Conservation (phyloP, 2,329 filamentous ascomycete species). For the Fusarium newnesense region DNA sequence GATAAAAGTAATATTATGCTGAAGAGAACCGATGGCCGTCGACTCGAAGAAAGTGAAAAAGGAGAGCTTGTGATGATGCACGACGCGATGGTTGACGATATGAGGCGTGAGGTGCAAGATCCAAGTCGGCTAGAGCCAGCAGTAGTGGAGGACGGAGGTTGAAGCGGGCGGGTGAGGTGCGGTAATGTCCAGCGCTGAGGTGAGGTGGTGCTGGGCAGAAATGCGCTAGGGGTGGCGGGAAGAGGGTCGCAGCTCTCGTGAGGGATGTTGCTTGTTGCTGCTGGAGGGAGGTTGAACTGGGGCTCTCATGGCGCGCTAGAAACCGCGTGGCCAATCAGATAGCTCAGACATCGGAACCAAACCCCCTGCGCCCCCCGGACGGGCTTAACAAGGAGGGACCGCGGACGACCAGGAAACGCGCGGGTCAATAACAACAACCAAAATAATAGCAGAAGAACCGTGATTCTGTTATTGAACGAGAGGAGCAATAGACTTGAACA, state of each 20-base stretch:
- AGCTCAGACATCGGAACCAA: constrained; percentile 4
- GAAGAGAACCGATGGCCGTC: background rate
- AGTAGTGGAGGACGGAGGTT: constrained; percentile 33
- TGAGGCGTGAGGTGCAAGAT: constrained; percentile 37
- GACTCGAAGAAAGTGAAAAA: constrained; percentile 12
- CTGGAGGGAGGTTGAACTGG: constrained; percentile 45
- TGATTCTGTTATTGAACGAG: constrained; percentile 22
- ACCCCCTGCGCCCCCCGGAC: constrained; percentile 26
- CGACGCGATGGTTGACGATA: constrained; percentile 32
- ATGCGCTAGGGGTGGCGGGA: constrained; percentile 41
- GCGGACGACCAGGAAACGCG: constrained; percentile 46
- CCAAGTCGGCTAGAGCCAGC: constrained; percentile 31
- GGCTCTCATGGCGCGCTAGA: constrained; percentile 39
- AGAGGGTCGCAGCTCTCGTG: constrained; percentile 40
- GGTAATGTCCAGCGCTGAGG: constrained; percentile 10
- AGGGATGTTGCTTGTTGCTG: constrained; percentile 38
- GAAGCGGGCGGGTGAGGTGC: constrained; percentile 35
- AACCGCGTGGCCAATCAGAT: constrained; percentile 35
- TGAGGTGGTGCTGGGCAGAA: constrained; percentile 19
- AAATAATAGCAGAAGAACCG: constrained; percentile 36
- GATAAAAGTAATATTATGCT: constrained; percentile 19
- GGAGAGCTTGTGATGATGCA: constrained; percentile 27
- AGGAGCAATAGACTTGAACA: constrained; percentile 2
- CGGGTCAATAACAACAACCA: constrained; percentile 46
- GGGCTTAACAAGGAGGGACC: constrained; percentile 32